phyloP scores from a whole-genome alignment of 2,329 filamentous ascomycete genomes.

The Apiospora hydei region DNA sequence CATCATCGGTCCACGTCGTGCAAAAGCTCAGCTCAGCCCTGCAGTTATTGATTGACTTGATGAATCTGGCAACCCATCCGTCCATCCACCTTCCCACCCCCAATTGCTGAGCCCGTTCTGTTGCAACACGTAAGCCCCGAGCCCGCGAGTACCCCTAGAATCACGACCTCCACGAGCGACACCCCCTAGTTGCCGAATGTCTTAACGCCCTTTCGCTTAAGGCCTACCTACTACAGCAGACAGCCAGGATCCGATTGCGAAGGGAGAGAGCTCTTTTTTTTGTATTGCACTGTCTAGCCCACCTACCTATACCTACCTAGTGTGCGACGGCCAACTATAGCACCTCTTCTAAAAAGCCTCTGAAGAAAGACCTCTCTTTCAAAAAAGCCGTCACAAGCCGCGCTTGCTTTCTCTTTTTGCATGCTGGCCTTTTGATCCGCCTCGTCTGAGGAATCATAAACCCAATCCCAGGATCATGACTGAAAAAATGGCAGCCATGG shows the following conservation, averaged over 20 bases:
- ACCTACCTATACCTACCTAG: background rate
- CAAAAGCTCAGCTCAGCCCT: constrained; percentile 8
- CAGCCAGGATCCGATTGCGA: background rate
- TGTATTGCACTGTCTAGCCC: constrained; percentile 11
- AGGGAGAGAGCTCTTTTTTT: constrained; percentile 3
- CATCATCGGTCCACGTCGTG: constrained; percentile 18
- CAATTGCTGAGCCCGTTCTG: constrained; percentile 9
- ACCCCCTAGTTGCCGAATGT: background rate
- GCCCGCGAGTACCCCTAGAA: background rate
- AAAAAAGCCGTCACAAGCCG: background rate
- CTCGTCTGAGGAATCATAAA: constrained; percentile 1
- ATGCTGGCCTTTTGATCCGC: constrained; percentile 11
- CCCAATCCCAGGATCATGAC: background rate
- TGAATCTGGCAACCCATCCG: constrained; percentile 1
- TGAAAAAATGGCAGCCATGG: constrained; percentile 42
- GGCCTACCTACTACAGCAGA: background rate
- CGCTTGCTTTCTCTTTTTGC: background rate
- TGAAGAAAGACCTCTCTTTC: background rate
- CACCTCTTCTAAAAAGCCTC: background rate
- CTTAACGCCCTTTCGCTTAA: constrained; percentile 12
- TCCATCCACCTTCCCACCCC: constrained; percentile 3
- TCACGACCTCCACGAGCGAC: background rate
- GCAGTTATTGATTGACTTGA: background rate
- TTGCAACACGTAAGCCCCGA: constrained; percentile 5
- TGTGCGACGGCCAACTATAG: background rate